Base-by-base conservation (phyloP, 139 green algal genomes). In the Chlorella vulgaris region DNA sequence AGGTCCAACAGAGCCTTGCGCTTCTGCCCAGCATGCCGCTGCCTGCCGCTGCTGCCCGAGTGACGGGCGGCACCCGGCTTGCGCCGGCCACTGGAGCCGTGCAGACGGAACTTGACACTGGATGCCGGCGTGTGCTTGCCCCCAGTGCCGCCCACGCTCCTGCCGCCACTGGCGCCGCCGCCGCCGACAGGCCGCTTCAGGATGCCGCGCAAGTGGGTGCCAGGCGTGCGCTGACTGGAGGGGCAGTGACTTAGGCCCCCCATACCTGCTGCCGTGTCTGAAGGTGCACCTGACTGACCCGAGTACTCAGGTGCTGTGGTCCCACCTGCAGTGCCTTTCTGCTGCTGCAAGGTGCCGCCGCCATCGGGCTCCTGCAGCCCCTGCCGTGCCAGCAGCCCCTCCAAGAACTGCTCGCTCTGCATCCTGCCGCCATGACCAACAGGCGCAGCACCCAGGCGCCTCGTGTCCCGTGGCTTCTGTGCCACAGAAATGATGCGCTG, bases 1-100 rank as follows among this genome's bases (percentile, higher is more conserved):
- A 84, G 80, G 42, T 81, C 71, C n/a, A 86, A 61, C 71, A 86
- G 76, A 22, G 50, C 65, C 39, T 76, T 61, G 33, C 31, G 39
- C 62, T 74, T 69, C 81, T 88, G 35, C 43, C 67, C 65, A 35
- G 65, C 71, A 28, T 63, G 60, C 38, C 76, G 47, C 53, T 77
- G 60, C 36, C 78, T 73, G 74, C 74, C 63, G 55, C 60, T 80
- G 69, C 83, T 81, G 69, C 62, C 47, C 60, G 38, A n/a, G 43
- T 33, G 42, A 15, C 29, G 13, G 55, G 55, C 55, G 55, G 18
- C 55, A 28, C 18, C n/a, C 22, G 18, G 15, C 18, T 5, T n/a
- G 21, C 55, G 55, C 55, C 15, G 5, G 18, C 18, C 55, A 5
- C 55, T 21, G 24, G 71, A 78, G 51, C 33, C 76, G 38, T 28